Evolutionary conservation across 176 grass and related monocot species (phyloP).

Genomic region (Avena sativa): DNA sequence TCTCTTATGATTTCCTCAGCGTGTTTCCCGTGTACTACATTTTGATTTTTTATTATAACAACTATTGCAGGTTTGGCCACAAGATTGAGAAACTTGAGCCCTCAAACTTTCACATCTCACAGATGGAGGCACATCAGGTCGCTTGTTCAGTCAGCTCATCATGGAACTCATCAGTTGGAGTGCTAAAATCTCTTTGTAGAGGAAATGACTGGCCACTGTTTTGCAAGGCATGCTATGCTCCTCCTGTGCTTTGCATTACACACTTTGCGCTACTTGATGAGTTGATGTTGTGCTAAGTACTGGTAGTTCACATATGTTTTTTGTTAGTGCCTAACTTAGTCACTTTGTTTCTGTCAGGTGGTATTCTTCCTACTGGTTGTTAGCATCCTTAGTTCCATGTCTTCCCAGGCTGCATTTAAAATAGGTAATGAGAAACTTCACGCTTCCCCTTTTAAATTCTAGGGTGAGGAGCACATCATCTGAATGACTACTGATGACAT

Average conservation of each 20-base stretch:
- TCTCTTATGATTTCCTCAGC: conserved; percentile 2
- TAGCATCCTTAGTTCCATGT: conserved; percentile 75
- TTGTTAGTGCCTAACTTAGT: conserved; percentile 17
- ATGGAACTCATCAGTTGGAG: conserved; percentile 79
- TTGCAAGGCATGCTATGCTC: conserved; percentile 58
- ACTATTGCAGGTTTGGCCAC: conserved; percentile 71
- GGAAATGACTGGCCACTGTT: conserved; percentile 91
- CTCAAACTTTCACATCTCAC: conserved; percentile 82
- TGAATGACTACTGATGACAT: conserved; percentile 30
- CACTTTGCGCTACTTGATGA: conserved; percentile 14
- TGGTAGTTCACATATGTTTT: not conserved
- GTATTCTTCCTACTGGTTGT: conserved; percentile 66
- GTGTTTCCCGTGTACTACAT: not conserved
- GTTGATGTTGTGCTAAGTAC: not conserved
- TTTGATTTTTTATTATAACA: not conserved
- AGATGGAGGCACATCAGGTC: conserved; percentile 61
- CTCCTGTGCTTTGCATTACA: conserved; percentile 35
- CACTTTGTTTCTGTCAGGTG: conserved; percentile 55
- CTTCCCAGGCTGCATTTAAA: conserved; percentile 69
- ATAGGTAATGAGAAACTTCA: conserved; percentile 62
- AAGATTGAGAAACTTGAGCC: conserved; percentile 91
- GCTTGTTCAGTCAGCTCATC: conserved; percentile 61
- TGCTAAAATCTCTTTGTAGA: conserved; percentile 89
- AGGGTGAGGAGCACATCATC: not conserved
- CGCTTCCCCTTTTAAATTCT: conserved; percentile 14